Evolutionary conservation across 2,329 filamentous ascomycete species (phyloP).

Genomic region (Aspergillus sp.): DNA sequence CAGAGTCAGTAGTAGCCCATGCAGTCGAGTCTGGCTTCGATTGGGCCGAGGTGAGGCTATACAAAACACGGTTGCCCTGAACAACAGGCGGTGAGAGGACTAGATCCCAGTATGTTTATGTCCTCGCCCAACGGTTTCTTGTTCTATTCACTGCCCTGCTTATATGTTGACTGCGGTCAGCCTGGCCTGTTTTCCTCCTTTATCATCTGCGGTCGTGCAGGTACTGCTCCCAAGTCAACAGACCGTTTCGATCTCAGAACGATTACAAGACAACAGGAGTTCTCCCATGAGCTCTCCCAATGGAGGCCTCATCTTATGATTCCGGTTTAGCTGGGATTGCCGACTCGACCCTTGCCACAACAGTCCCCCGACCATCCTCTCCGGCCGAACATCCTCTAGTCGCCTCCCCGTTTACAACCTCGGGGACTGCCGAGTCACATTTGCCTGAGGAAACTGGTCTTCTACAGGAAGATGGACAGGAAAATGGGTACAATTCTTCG

Average conservation of each 20-base stretch:
- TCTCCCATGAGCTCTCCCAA: background rate
- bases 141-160: too few species aligned
- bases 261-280: too few species aligned
- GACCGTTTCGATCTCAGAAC: too few species aligned
- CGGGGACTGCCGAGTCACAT: background rate
- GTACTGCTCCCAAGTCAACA: too few species aligned
- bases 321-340: background rate
- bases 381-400: background rate
- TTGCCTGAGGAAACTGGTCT: slow-evolving; percentile 5
- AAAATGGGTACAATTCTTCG: slow-evolving; percentile 26
- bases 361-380: background rate
- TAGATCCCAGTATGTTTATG: too few species aligned
- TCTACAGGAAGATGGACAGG: slow-evolving; percentile 12
- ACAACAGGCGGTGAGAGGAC: slow-evolving; percentile 9
- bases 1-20: too few species aligned
- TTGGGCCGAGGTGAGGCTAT: slow-evolving; percentile 1
- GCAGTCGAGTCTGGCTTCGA: too few species aligned
- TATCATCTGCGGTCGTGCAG: too few species aligned
- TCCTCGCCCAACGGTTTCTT: too few species aligned
- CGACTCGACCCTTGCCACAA: background rate
- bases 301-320: background rate
- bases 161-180: too few species aligned
- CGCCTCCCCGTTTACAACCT: background rate
- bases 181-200: too few species aligned
- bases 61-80: slow-evolving; percentile 9